These are phyloP conservation scores for Clavariopsis aquatica DNA, from an alignment of 495 filamentous ascomycete genomes.

Conservation along the genomic window DNA sequence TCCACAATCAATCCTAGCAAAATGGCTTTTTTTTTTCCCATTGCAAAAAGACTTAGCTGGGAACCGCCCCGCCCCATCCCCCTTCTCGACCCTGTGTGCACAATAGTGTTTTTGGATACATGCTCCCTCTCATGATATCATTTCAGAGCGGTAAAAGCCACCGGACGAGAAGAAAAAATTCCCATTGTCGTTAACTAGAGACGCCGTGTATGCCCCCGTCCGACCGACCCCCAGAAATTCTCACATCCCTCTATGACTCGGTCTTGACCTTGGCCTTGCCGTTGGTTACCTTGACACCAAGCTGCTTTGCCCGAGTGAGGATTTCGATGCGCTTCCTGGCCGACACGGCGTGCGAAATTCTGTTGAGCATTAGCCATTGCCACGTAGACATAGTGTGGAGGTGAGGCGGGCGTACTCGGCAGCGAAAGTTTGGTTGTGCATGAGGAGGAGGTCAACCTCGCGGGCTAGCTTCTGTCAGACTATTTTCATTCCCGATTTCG, in stretches of 20 bases:
- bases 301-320: slow-evolving; percentile 90
- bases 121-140: slow-evolving; percentile 22
- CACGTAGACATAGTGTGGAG: not conserved
- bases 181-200: slow-evolving; percentile 31
- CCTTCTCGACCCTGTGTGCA: not conserved
- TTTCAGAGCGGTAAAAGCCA: not conserved
- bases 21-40: slow-evolving; percentile 5
- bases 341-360: slow-evolving; percentile 95
- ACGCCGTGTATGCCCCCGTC: slow-evolving; percentile 32
- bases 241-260: slow-evolving; percentile 68
- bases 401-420: slow-evolving; percentile 76
- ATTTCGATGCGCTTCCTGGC: slow-evolving; percentile 98
- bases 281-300: slow-evolving; percentile 99
- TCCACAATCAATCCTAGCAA: not conserved
- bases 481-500: not conserved
- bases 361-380: slow-evolving; percentile 46
- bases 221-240: slow-evolving; percentile 5
- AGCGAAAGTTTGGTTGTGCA: slow-evolving; percentile 99
- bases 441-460: slow-evolving; percentile 95
- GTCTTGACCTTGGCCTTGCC: slow-evolving; percentile 96
- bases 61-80: not conserved
- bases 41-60: slow-evolving; percentile 4
- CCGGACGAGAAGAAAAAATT: slow-evolving; percentile 6
- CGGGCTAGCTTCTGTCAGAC: slow-evolving; percentile 46
- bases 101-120: slow-evolving; percentile 31